Evolutionary conservation across 192 early-diverging fungal species (phyloP).

Genomic region (Coemansia sp.): DNA sequence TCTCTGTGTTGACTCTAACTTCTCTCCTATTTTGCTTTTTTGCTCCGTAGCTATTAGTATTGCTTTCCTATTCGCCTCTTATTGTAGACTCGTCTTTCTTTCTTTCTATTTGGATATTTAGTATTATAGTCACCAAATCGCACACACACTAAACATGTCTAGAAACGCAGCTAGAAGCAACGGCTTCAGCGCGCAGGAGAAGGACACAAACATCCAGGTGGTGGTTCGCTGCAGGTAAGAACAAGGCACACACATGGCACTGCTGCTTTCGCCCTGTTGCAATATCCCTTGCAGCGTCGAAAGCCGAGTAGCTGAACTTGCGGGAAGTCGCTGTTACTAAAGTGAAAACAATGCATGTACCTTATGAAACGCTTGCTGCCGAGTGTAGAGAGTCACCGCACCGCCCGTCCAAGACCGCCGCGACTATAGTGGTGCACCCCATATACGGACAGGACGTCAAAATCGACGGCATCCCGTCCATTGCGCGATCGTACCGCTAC

Average conservation of each 20-base stretch:
- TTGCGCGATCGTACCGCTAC: slow-evolving; percentile 74
- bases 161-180: slow-evolving; percentile 9
- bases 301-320: too few relatives aligned
- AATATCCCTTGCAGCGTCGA: too few relatives aligned
- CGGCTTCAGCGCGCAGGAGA: slow-evolving; percentile 23
- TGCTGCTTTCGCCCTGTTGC: too few relatives aligned
- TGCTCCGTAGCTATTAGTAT: too few relatives aligned
- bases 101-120: slow-evolving; percentile 1
- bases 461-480: slow-evolving; percentile 41
- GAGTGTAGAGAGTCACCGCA: slow-evolving; percentile 24
- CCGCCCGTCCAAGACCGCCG: slow-evolving; percentile 1
- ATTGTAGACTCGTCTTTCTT: slow-evolving; percentile 9
- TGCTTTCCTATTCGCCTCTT: too few relatives aligned
- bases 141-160: slow-evolving; percentile 4
- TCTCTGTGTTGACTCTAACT: neutral
- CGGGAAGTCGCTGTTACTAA: too few relatives aligned
- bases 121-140: too few relatives aligned
- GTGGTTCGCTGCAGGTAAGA: slow-evolving; percentile 72
- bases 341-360: too few relatives aligned
- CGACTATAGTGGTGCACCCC: slow-evolving; percentile 56
- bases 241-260: too few relatives aligned
- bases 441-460: slow-evolving; percentile 60
- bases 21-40: slow-evolving; percentile 4
- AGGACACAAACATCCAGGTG: slow-evolving; percentile 79
- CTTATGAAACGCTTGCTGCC: too few relatives aligned